A percentile compares a stretch with the other conserved stretches of the same genome.
phyloP scores from a whole-genome alignment of 2,329 filamentous ascomycete genomes.

The Sphaceloma murrayae region DNA sequence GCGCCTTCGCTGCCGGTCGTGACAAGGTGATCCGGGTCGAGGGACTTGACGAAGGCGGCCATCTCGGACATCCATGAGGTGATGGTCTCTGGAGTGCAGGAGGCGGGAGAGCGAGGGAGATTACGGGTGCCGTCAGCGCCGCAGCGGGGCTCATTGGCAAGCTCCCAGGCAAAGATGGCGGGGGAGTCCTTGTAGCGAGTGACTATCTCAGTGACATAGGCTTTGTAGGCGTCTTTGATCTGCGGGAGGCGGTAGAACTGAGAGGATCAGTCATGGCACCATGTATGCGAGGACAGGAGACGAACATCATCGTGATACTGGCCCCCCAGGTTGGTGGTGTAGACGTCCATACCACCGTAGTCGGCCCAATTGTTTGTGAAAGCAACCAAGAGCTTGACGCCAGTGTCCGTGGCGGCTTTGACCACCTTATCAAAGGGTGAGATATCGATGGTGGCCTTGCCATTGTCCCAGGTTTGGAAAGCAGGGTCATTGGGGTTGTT shows the following conservation, averaged over 20 bases:
- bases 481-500: conserved; percentile 39
- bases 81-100: conserved; percentile 33
- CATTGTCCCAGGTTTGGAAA: conserved; percentile 42
- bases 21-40: conserved; percentile 46
- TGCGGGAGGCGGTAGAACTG: conserved; percentile 19
- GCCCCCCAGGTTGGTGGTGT: conserved; percentile 46
- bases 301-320: conserved; percentile 42
- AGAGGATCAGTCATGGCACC: too few species aligned
- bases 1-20: conserved; percentile 44
- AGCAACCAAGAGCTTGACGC: conserved; percentile 46
- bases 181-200: conserved; percentile 49
- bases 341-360: conserved; percentile 52
- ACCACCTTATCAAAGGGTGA: conserved; percentile 45
- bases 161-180: conserved; percentile 58
- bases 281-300: background rate
- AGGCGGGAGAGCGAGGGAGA: conserved; percentile 32
- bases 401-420: conserved; percentile 39
- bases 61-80: conserved; percentile 46
- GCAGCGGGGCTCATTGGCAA: conserved; percentile 58
- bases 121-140: conserved; percentile 48
- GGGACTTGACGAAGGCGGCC: conserved; percentile 44
- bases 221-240: conserved; percentile 41
- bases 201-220: conserved; percentile 51
- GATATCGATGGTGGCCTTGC: conserved; percentile 38
- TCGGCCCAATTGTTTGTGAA: conserved; percentile 52